Percentiles rank a stretch among this genome's conserved stretches.
Evolutionary conservation across 345 rosid genomes (phyloP).

Genomic region (Linum usitatissimum): DNA sequence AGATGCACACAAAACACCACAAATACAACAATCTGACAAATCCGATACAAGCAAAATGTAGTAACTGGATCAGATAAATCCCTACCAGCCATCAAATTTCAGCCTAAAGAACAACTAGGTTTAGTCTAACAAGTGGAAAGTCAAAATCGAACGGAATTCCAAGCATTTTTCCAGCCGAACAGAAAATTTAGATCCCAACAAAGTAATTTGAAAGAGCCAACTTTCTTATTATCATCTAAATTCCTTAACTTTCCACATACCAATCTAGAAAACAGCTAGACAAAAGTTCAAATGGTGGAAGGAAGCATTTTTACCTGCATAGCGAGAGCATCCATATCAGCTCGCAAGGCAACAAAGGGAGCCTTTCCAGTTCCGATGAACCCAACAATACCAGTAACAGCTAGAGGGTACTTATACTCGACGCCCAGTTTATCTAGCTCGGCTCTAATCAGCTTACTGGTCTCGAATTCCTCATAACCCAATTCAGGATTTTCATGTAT

Average conservation of each 20-base stretch:
- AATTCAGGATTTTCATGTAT: slow-evolving; percentile 1
- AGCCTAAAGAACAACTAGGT: no score
- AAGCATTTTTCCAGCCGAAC: no score
- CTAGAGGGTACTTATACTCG: not conserved
- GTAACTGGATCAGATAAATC: no score
- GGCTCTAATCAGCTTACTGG: not conserved
- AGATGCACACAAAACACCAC: no score
- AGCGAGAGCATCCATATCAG: slow-evolving; percentile 3
- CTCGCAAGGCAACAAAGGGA: slow-evolving; percentile 2
- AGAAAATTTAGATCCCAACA: no score
- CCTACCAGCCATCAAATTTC: no score
- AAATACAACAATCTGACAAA: no score
- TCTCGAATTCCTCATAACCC: slow-evolving; percentile 1
- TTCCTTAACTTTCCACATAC: not conserved
- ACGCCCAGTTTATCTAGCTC: not conserved
- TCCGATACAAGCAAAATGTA: no score
- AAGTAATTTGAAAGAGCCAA: no score
- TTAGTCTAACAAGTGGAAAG: no score
- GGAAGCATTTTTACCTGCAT: not conserved
- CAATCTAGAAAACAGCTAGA: not conserved
- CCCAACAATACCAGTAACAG: not conserved
- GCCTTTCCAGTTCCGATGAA: not conserved
- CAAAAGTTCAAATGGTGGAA: not conserved
- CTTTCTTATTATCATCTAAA: not conserved
- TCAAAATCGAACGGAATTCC: no score